phyloP scores from a whole-genome alignment of 2,329 filamentous ascomycete species.

The Cercospora citrullina region DNA sequence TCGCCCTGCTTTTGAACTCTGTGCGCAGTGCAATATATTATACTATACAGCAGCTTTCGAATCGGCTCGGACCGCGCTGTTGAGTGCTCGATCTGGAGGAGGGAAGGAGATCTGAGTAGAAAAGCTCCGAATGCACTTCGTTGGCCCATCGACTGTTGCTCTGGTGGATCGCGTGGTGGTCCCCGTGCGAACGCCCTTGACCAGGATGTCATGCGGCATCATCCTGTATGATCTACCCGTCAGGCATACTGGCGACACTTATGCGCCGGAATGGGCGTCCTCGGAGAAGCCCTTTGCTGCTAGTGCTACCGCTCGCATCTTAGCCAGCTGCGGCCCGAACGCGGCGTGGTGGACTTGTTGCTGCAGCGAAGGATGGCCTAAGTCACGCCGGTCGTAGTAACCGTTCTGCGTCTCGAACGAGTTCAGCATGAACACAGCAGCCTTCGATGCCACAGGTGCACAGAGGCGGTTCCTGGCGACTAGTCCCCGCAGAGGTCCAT shows the following conservation, averaged over 20 bases:
- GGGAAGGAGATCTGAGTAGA: conserved; percentile 20
- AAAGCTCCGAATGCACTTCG: conserved; percentile 22
- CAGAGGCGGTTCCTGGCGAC: conserved; percentile 30
- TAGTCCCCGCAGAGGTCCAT: conserved; percentile 36
- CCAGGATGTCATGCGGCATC: conserved; percentile 19
- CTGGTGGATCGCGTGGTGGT: conserved; percentile 18
- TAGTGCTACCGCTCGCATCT: conserved; percentile 14
- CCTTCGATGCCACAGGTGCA: conserved; percentile 32
- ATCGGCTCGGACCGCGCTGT: conserved; percentile 22
- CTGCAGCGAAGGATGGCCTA: conserved; percentile 19
- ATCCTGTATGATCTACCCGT: conserved; percentile 16
- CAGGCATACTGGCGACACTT: conserved; percentile 3
- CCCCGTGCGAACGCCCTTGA: conserved; percentile 22
- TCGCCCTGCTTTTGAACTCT: conserved; percentile 20
- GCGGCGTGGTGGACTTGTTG: conserved; percentile 15
- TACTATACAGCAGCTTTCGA: conserved; percentile 15
- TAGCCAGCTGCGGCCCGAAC: conserved; percentile 16
- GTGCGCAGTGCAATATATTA: conserved; percentile 17
- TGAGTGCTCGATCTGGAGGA: conserved; percentile 23
- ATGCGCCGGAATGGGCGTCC: conserved; percentile 10
- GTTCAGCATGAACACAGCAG: conserved; percentile 29
- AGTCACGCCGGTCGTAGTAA: conserved; percentile 20
- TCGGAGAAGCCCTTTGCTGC: conserved; percentile 9
- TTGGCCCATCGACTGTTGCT: conserved; percentile 13
- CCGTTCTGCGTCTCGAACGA: conserved; percentile 20